A percentile compares a stretch with the other conserved stretches of the same genome.
Evolutionary conservation across 345 rosid species (phyloP).

Genomic region (Aegle marmelos): DNA sequence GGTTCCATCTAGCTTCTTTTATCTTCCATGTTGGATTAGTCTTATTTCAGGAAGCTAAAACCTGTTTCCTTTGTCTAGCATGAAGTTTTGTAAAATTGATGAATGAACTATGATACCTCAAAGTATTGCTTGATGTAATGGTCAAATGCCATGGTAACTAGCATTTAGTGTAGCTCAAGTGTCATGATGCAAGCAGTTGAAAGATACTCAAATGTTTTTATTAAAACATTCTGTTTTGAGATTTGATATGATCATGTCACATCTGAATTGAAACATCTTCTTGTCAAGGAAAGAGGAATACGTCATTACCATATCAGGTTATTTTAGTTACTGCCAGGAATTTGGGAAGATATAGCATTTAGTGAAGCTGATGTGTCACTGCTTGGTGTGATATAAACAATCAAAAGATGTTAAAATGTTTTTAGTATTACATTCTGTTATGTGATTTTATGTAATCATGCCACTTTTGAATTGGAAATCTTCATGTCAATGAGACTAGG

Average conservation of each 20-base stretch:
- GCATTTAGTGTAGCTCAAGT: not conserved
- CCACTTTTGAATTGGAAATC: not conserved
- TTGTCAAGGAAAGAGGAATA: not conserved
- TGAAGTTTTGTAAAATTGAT: not conserved
- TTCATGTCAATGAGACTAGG: not conserved
- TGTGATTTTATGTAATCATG: not conserved
- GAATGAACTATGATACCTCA: not conserved
- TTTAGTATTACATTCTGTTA: not conserved
- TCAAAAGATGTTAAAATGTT: not conserved
- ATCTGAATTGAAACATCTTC: not conserved
- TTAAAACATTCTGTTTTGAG: not conserved
- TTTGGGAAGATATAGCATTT: not conserved
- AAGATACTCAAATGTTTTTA: not conserved
- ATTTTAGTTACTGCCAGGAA: not conserved
- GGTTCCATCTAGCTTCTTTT: not conserved
- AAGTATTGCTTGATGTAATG: not conserved
- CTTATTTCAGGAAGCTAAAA: not conserved
- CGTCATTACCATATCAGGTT: not conserved
- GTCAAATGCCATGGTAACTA: not conserved
- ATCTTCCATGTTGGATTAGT: not conserved
- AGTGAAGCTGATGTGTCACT: not conserved
- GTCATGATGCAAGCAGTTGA: not conserved
- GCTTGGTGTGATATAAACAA: not conserved
- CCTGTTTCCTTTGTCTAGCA: not conserved
- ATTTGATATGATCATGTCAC: not conserved